Base-by-base conservation (phyloP, 352 stramenopile genomes). In the Globisporangium paroecandrum region DNA sequence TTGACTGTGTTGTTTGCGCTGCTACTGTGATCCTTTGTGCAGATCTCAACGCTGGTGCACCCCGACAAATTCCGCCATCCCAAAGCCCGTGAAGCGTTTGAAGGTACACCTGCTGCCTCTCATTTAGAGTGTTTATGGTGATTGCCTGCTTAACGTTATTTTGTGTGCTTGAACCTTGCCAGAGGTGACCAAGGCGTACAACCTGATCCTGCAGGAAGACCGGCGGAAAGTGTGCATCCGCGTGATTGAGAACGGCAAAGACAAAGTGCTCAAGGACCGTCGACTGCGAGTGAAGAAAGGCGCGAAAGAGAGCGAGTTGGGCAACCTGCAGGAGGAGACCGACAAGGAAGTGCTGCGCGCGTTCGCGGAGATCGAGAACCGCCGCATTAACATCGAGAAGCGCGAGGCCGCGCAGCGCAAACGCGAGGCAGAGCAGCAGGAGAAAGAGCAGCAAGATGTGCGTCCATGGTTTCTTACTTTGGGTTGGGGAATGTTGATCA, bases 21-120 rank as follows among this genome's bases (percentile, higher is more conserved):
- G 29, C 4, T 32, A 32, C 46, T n/a, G 32, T 54, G 36, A 43
- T 24, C 8, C 36, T 49, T 8, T 20, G 43, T 66, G 34, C 34
- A 90, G 88, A 89, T 97, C 65, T 94, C 89, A 49, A 88, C 85
- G 20, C 80, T 95, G 69, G 84, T 97, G n/a, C 89, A 97, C 70
- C 89, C 89, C 1, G 89, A 97, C 69, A 96, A 96, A 58, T 93
- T 72, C 59, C 81, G 77, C 22, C 65, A 95, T 58, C 77, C 79
- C 2, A 79, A 79, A 15, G 89, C 89, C 22, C 85, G 89, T 9
- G 88, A 97, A 57, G 88, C 89, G 1, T 97, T 96, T 69, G 89
- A 97, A 87, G 88, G 86, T 93, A 67, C 32, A 41, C 9, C 34
- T 13, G 34, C 8, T 10, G 34, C 5, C 8, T 41, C 34, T 41